These are phyloP conservation scores for Cnidoscolus chayamansa DNA, from an alignment of 441 rosid genomes.

Conservation along the genomic window DNA sequence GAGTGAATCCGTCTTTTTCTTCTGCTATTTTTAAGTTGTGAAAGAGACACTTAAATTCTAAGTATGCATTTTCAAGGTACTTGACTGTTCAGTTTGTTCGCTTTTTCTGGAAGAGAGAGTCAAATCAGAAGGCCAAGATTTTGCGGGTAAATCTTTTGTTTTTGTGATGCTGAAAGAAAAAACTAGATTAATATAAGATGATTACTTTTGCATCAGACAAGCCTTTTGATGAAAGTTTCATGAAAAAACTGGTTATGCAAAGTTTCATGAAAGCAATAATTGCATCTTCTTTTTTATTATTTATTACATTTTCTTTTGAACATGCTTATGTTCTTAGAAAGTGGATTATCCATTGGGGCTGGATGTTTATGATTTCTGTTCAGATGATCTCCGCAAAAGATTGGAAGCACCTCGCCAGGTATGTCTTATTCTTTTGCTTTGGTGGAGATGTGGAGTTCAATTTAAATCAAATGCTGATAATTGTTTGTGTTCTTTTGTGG, in stretches of 20 bases:
- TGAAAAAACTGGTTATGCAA: neutral
- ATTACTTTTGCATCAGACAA: neutral
- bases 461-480: neutral
- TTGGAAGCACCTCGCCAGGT: slow-evolving; percentile 94
- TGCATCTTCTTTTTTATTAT: slow-evolving; percentile 11
- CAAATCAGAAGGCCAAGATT: slow-evolving; percentile 97
- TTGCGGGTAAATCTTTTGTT: slow-evolving; percentile 52
- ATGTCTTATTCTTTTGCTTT: slow-evolving; percentile 20
- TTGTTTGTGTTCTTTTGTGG: slow-evolving; percentile 9
- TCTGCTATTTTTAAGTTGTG: neutral
- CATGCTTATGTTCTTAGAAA: slow-evolving; percentile 51
- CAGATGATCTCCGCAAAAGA: slow-evolving; percentile 70
- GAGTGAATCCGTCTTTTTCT: neutral
- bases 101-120: slow-evolving; percentile 99
- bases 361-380: slow-evolving; percentile 89
- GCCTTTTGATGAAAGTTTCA: neutral
- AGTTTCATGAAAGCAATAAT: neutral
- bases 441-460: neutral
- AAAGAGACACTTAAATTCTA: neutral
- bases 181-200: neutral
- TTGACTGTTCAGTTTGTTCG: slow-evolving; percentile 95
- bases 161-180: neutral
- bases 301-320: slow-evolving; percentile 7
- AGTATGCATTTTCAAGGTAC: slow-evolving; percentile 48
- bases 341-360: slow-evolving; percentile 93